Percentiles rank a stretch among this genome's conserved stretches.
These are phyloP conservation scores for Rhazya stricta DNA, from an alignment of 257 asterid species.

Conservation along the genomic window DNA sequence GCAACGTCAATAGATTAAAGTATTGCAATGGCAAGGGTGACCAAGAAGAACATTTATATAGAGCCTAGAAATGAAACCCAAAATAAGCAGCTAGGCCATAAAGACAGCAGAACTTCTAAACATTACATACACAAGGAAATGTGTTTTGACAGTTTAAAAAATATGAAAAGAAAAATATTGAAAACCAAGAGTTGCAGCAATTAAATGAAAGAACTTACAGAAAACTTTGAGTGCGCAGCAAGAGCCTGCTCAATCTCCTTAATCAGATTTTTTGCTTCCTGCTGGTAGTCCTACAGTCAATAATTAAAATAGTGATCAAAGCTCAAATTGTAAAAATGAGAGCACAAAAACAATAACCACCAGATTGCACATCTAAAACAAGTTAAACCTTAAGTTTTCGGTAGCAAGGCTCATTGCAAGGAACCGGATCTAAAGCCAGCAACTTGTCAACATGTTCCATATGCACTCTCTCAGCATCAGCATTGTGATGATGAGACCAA, in stretches of 20 bases:
- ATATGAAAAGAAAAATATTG: conserved; percentile 6
- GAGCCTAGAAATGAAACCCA: conserved; percentile 7
- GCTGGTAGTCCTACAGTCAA: conserved; percentile 50
- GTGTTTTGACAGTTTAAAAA: not conserved
- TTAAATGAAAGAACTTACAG: conserved; percentile 41
- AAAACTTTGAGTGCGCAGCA: conserved; percentile 32
- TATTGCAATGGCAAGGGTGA: not conserved
- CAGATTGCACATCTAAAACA: conserved; percentile 12
- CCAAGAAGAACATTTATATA: not conserved
- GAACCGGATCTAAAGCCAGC: conserved; percentile 44
- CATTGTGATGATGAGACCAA: conserved; percentile 40
- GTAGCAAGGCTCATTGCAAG: conserved; percentile 59
- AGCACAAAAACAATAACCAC: not conserved
- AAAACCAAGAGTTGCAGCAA: conserved; percentile 10
- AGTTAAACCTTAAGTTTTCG: conserved; percentile 56
- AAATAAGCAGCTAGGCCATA: conserved; percentile 6
- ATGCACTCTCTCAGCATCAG: conserved; percentile 41
- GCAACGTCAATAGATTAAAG: conserved; percentile 10
- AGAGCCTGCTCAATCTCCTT: conserved; percentile 64
- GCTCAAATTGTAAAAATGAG: not conserved
- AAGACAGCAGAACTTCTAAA: not conserved
- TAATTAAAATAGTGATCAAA: conserved; percentile 9
- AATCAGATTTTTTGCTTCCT: conserved; percentile 54
- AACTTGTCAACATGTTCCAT: conserved; percentile 54
- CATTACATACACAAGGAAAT: not conserved